Base-by-base conservation (phyloP, 257 asterid species). In the Haberlea rhodopensis region DNA sequence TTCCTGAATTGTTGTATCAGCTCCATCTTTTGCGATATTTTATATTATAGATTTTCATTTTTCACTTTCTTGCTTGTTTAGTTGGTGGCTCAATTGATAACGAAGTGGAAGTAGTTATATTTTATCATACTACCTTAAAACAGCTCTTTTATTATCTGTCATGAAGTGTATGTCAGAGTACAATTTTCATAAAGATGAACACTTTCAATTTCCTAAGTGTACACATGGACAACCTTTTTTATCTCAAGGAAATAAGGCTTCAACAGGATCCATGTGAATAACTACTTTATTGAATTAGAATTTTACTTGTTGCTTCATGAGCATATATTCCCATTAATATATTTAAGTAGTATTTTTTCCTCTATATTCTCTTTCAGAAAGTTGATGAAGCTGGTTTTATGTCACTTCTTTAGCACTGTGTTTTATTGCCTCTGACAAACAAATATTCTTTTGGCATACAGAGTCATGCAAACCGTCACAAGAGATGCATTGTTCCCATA, bases 391-490 rank as follows among this genome's bases (percentile, higher is more conserved):
- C 51, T 37, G 10, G 16, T 25, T 52, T 46, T 51, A 15, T 21
- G 18, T 64, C 29, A 5, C 15, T 66, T 52, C 22, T 5, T 52
- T 32, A 43, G 1, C 32, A 21, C 13, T 57, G 34, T 62, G 5
- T 49, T 24, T 32, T 46, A 1, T 60, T 8, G 21, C 49, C 32
- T 34, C 62, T 62, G 11, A 19, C 21, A 16, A 24, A 62, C 62
- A 67, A 21, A 25, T 63, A 15, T 27, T 45, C 66, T 28, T 32
- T 57, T 62, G 3, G 11, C 52, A 62, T 79, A 82, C 94, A 92
- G 99, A 82, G 95, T 84, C 99, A 92, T 79, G 99, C 99, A 63
- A 92, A 92, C 84, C 89, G 97, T 26, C 88, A 92, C 77, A 92
- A 87, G 80, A 76, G 99, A 56, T 92, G 86, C 78, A 89, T 89